phyloP scores from a whole-genome alignment of 352 stramenopile species.

The Phytophthora tentaculata region DNA sequence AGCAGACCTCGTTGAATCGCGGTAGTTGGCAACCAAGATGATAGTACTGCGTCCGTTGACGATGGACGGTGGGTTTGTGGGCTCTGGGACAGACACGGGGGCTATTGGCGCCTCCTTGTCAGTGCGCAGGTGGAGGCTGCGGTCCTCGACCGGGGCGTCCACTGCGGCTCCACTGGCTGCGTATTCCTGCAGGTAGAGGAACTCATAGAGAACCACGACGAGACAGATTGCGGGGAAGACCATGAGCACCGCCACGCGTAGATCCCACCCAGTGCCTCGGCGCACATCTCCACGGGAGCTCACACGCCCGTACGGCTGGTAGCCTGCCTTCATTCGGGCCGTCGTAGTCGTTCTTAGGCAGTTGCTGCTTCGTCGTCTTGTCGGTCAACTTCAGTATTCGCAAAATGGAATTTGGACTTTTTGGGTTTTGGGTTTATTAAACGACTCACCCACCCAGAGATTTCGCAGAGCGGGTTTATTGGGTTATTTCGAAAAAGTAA shows the following conservation, averaged over 20 bases:
- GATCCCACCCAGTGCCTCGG: conserved; percentile 48
- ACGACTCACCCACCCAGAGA: too few relatives aligned
- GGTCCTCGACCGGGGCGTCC: conserved; percentile 39
- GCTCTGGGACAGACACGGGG: conserved; percentile 8
- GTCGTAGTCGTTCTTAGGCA: conserved; percentile 1
- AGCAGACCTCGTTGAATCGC: conserved; percentile 69
- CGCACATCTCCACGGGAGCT: conserved; percentile 53
- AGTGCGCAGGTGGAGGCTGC: conserved; percentile 32
- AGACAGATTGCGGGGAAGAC: conserved; percentile 73
- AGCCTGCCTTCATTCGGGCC: conserved; percentile 28
- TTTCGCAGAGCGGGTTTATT: too few relatives aligned
- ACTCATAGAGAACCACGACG: conserved; percentile 80
- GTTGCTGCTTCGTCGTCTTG: conserved; percentile 13
- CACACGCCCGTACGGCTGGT: conserved; percentile 68
- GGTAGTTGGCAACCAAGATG: conserved; percentile 83
- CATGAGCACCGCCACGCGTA: conserved; percentile 69
- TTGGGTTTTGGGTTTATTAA: too few relatives aligned
- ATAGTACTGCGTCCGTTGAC: conserved; percentile 76
- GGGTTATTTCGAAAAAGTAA: too few relatives aligned
- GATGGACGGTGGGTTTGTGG: conserved; percentile 39
- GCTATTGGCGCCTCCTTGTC: conserved; percentile 28
- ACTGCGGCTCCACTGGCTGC: conserved; percentile 40
- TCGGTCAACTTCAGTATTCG: neutral
- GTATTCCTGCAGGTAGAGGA: conserved; percentile 81
- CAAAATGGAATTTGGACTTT: too few relatives aligned